Percentiles rank a stretch among this genome's conserved stretches.
Evolutionary conservation across 495 filamentous ascomycete genomes (phyloP).

Genomic region (Penicillium robsamsonii): DNA sequence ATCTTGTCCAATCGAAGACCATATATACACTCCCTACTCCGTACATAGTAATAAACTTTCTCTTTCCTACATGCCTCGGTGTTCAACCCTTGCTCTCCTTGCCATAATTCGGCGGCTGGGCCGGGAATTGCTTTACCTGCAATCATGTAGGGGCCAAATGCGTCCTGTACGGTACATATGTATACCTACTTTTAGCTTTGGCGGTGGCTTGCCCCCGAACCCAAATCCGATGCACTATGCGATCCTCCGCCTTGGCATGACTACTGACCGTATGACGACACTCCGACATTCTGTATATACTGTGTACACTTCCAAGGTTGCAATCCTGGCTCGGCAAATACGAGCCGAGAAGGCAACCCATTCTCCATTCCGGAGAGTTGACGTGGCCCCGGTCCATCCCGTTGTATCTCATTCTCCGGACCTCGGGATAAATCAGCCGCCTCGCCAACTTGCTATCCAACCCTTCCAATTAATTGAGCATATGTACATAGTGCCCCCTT

Average conservation of each 20-base stretch:
- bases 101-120: not conserved
- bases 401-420: not conserved
- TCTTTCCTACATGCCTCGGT: not conserved
- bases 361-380: not conserved
- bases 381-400: not conserved
- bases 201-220: not conserved
- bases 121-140: not conserved
- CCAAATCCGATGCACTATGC: not conserved
- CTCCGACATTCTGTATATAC: too few species aligned
- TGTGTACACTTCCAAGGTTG: not conserved
- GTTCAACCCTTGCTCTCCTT: not conserved
- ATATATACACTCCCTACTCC: not conserved
- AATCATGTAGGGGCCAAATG: conserved; percentile 20
- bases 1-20: not conserved
- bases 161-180: conserved; percentile 13
- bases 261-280: not conserved
- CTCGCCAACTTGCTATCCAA: too few species aligned
- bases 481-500: too few species aligned
- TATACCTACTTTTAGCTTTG: conserved; percentile 2
- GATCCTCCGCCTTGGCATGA: not conserved
- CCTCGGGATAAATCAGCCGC: conserved; percentile 1
- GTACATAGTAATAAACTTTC: not conserved
- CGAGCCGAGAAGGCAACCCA: not conserved
- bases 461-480: too few species aligned
- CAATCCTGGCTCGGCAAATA: not conserved